Conservation (phyloP, 106 monocot species). For the Dendrobium huoshanense region DNA sequence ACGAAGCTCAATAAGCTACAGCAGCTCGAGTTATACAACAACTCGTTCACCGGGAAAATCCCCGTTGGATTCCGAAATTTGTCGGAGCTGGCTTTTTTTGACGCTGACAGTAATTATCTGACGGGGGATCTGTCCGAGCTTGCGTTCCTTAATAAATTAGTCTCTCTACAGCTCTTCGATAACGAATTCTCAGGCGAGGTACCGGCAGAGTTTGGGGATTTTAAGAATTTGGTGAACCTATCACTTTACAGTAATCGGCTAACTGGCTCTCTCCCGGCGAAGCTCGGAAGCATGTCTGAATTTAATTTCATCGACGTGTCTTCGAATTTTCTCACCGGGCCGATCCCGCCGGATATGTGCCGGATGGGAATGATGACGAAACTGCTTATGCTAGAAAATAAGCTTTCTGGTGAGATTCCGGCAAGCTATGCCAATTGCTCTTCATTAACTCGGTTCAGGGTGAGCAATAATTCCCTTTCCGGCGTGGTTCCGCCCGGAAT, state of each 20-base stretch:
- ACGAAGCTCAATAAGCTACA: constrained; percentile 34
- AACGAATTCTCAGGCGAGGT: constrained; percentile 70
- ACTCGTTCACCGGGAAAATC: constrained; percentile 44
- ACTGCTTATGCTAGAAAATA: constrained; percentile 69
- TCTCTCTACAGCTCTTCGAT: constrained; percentile 57
- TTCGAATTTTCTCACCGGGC: constrained; percentile 56
- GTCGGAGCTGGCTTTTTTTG: constrained; percentile 43
- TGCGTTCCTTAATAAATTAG: constrained; percentile 35
- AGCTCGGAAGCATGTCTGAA: constrained; percentile 61
- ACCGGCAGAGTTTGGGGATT: constrained; percentile 65
- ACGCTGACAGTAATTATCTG: constrained; percentile 46
- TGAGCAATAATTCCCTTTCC: constrained; percentile 65
- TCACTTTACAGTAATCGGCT: constrained; percentile 56
- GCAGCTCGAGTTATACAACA: constrained; percentile 69
- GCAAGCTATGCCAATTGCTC: constrained; percentile 50
- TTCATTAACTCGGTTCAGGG: constrained; percentile 44
- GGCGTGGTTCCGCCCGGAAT: constrained; percentile 56
- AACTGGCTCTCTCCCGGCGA: constrained; percentile 46
- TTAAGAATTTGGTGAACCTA: constrained; percentile 53
- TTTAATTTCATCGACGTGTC: constrained; percentile 85
- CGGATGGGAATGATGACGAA: constrained; percentile 53
- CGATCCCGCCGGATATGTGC: constrained; percentile 90
- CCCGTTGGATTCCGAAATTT: constrained; percentile 55
- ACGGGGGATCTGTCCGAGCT: constrained; percentile 58
- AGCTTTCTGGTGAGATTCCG: constrained; percentile 66